phyloP scores from a whole-genome alignment of 768 basidiomycete genomes.

The Auricularia heimuer region DNA sequence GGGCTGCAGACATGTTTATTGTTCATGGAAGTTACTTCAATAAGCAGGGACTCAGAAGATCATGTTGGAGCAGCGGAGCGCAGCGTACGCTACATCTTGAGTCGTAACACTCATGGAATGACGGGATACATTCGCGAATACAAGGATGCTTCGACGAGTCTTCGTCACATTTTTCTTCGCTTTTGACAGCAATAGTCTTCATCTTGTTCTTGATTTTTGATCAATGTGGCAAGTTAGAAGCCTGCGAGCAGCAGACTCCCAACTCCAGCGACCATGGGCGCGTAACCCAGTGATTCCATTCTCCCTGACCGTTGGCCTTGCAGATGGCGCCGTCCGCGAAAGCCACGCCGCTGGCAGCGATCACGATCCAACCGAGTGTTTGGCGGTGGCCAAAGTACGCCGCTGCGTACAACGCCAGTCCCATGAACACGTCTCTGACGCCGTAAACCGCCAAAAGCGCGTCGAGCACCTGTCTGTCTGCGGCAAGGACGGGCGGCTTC shows the following conservation, averaged over 20 bases:
- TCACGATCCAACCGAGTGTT: neutral
- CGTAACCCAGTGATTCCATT: neutral
- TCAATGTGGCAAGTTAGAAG: neutral
- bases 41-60: too few species aligned
- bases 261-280: neutral
- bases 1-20: too few species aligned
- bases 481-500: neutral
- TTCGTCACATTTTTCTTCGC: too few species aligned
- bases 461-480: neutral
- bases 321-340: neutral
- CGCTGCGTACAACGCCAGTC: neutral
- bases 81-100: too few species aligned
- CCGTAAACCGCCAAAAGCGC: neutral
- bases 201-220: too few species aligned
- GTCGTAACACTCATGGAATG: too few species aligned
- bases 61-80: too few species aligned
- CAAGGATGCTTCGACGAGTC: too few species aligned
- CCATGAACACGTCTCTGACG: neutral
- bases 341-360: neutral
- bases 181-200: too few species aligned
- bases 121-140: too few species aligned
- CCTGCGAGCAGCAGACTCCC: neutral
- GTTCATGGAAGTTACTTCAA: too few species aligned
- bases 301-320: neutral
- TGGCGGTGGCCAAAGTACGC: neutral